Evolutionary conservation across 805 yeast species (phyloP), one percentile per base, ranked within the genome.

Genomic region (Candida palmyrensis): DNA sequence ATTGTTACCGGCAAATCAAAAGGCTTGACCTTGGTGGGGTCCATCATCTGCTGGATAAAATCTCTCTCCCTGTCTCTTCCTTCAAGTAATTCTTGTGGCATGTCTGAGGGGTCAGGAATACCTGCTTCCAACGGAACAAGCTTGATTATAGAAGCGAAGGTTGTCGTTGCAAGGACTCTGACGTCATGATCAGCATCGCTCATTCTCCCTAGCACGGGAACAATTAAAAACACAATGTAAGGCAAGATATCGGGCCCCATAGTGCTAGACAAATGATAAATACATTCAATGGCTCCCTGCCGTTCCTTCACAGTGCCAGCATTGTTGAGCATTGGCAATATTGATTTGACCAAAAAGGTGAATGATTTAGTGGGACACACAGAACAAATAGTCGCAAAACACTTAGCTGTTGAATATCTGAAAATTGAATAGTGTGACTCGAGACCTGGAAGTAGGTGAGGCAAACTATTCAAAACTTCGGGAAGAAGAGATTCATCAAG

Each of bases 81-180:
- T 43, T 70, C 84, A 39, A 92, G 66, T 31, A 92, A 66, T 29
- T 84, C 87, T 36, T 69, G 68, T 1, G 97, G 94, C 79, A 92
- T 77, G 40, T 88, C 95, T 32, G 75, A 79, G 2, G 97, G 97
- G 56, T 92, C 96, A 1, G 95, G 88, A 23, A 92, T 89, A 53
- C 97, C 98, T 6, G 95, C 95, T 62, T 92, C 99, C 38, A 92
- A 70, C 4, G 99, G 99, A 14, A 92, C 97, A 41, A 92, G 65
- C 55, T 90, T 92, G 45, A 92, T 90, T 37, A 92, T 86, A 0
- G 95, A 81, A 0, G 99, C 99, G 71, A 92, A 92, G 0, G 98
- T 86, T 0, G 96, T 87, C 0, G 98, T 90, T 0, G 98, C 94
- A 35, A 94, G 61, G 12, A 82, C 71, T 48, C 99, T 75, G n/a